A percentile compares a stretch with the other conserved stretches of the same genome.
phyloP scores from a whole-genome alignment of 73 alveolate species.

The Loxodes magnus region DNA sequence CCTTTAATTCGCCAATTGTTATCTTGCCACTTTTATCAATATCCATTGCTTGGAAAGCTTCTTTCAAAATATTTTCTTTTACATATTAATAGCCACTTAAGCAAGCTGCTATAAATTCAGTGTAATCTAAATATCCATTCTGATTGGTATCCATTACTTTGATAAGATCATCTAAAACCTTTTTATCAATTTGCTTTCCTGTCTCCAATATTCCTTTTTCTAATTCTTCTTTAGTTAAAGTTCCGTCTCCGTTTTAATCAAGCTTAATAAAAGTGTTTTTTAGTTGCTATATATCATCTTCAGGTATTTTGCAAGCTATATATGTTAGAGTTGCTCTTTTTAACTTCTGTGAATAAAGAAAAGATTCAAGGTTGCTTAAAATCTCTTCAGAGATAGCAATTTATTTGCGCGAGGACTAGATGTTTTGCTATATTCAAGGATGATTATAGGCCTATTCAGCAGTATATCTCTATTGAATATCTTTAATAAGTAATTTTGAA shows the following conservation, averaged over 20 bases:
- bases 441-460: slow-evolving; percentile 23
- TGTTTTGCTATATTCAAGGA: slow-evolving; percentile 33
- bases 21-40: slow-evolving; percentile 2
- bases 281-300: slow-evolving; percentile 34
- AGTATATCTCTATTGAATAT: slow-evolving; percentile 30
- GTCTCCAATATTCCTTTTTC: slow-evolving; percentile 22
- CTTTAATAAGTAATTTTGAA: slow-evolving; percentile 24
- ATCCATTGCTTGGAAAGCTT: slow-evolving; percentile 2
- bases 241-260: slow-evolving; percentile 9
- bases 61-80: background rate
- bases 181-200: slow-evolving; percentile 3
- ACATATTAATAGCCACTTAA: background rate
- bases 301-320: slow-evolving; percentile 27
- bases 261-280: slow-evolving; percentile 3
- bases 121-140: slow-evolving; percentile 27
- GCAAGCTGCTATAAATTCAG: slow-evolving; percentile 4
- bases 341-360: background rate
- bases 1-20: background rate
- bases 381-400: slow-evolving; percentile 15
- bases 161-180: slow-evolving; percentile 27
- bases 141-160: slow-evolving; percentile 27
- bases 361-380: slow-evolving; percentile 12
- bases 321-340: slow-evolving; percentile 45
- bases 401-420: slow-evolving; percentile 14
- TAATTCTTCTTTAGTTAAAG: slow-evolving; percentile 8